Conservation (phyloP, 108 stramenopile species). For the Asterionellopsis glacialis region DNA sequence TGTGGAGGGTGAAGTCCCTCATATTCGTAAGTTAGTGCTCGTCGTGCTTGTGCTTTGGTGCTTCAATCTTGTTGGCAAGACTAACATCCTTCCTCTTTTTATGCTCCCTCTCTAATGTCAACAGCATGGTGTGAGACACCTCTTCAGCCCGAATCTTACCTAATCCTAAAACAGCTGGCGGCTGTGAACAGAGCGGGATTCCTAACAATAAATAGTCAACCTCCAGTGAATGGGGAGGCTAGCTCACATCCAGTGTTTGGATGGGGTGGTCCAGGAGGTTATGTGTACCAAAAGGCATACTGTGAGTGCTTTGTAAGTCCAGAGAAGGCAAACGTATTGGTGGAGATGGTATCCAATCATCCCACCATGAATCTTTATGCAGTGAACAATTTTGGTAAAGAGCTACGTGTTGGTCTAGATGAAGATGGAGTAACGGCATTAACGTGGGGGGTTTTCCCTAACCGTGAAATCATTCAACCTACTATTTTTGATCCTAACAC, state of each 20-base stretch:
- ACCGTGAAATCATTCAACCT: slow-evolving; percentile 94
- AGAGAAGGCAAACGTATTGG: slow-evolving; percentile 47
- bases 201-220: slow-evolving; percentile 94
- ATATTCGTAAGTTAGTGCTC: slow-evolving; percentile 32
- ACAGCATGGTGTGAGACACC: slow-evolving; percentile 91
- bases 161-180: slow-evolving; percentile 74
- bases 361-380: slow-evolving; percentile 79
- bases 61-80: no score
- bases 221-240: slow-evolving; percentile 82
- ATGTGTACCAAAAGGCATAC: slow-evolving; percentile 97
- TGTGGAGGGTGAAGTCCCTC: slow-evolving; percentile 86
- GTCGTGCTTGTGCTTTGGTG: no score
- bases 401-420: slow-evolving; percentile 47
- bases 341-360: slow-evolving; percentile 50
- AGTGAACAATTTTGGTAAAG: slow-evolving; percentile 59
- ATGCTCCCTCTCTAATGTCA: no score
- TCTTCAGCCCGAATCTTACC: slow-evolving; percentile 87
- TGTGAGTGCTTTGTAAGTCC: slow-evolving; percentile 94
- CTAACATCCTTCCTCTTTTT: no score
- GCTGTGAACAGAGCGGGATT: slow-evolving; percentile 83
- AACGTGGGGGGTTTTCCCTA: slow-evolving; percentile 89
- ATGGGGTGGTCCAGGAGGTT: slow-evolving; percentile 93
- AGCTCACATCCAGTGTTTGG: slow-evolving; percentile 83
- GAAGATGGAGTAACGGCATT: slow-evolving; percentile 76
- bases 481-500: slow-evolving; percentile 96